A percentile compares a stretch with the other conserved stretches of the same genome.
Evolutionary conservation across 2,329 filamentous ascomycete species (phyloP).

Genomic region (Polychaeton citri): DNA sequence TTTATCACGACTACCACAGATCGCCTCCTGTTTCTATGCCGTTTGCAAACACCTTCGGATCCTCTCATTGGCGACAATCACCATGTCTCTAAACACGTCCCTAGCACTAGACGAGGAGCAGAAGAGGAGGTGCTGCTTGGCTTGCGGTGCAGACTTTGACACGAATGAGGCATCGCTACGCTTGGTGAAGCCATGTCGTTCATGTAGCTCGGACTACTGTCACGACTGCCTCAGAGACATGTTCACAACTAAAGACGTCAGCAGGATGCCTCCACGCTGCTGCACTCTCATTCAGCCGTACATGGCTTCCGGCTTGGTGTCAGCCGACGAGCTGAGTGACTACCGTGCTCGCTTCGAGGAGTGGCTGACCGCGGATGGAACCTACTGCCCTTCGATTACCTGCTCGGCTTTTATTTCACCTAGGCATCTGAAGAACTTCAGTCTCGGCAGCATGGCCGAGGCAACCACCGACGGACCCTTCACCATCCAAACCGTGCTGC

Average conservation of each 20-base stretch:
- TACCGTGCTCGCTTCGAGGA: constrained; percentile 36
- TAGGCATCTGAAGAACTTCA: constrained; percentile 13
- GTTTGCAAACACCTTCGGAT: no score
- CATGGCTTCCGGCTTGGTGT: constrained; percentile 23
- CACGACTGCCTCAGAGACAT: constrained; percentile 24
- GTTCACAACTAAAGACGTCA: constrained; percentile 28
- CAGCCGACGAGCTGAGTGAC: constrained; percentile 19
- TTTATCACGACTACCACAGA: no score
- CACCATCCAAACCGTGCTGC: constrained; percentile 2
- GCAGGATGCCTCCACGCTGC: constrained; percentile 34
- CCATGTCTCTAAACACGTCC: no score
- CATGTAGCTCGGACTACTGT: constrained; percentile 22
- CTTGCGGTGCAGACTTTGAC: no score
- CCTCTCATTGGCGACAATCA: no score
- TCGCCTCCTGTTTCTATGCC: no score
- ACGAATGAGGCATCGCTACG: no score
- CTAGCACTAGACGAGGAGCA: no score
- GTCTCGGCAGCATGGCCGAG: not conserved
- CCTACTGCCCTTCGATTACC: constrained; percentile 35
- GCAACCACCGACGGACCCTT: not conserved
- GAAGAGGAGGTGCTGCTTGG: no score
- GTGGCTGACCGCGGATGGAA: constrained; percentile 29
- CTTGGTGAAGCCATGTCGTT: constrained; percentile 22
- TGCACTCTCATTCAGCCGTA: constrained; percentile 31
- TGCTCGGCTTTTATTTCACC: constrained; percentile 37